A percentile compares a stretch with the other conserved stretches of the same genome.
These are phyloP conservation scores for Phytophthora aleatoria DNA, from an alignment of 352 stramenopile species.

Conservation along the genomic window DNA sequence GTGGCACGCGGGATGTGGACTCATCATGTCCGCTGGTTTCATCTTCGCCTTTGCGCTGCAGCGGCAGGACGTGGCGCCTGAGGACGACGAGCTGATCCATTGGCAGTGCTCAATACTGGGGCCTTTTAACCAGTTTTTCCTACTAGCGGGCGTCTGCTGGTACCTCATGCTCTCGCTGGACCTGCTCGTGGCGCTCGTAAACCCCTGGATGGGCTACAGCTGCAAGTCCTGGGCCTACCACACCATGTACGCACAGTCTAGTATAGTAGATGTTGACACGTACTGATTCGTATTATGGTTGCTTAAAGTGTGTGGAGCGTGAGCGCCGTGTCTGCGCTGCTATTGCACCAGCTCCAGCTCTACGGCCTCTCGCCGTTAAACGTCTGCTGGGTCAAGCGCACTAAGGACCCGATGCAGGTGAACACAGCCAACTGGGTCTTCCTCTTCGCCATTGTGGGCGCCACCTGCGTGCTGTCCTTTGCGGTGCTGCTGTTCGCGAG, in stretches of 20 bases:
- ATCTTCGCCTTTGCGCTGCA: constrained; percentile 50
- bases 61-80: constrained; percentile 13
- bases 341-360: constrained; percentile 67
- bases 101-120: constrained; percentile 61
- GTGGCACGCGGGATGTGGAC: constrained; percentile 73
- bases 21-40: constrained; percentile 66
- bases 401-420: constrained; percentile 37
- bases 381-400: constrained; percentile 78
- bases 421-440: constrained; percentile 75
- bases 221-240: constrained; percentile 88
- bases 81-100: constrained; percentile 11
- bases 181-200: constrained; percentile 85
- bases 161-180: constrained; percentile 87
- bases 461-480: constrained; percentile 64
- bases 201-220: constrained; percentile 88
- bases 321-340: constrained; percentile 61
- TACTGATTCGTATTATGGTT: constrained; percentile 8
- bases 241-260: constrained; percentile 48
- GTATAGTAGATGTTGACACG: not conserved
- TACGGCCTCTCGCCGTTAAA: constrained; percentile 75
- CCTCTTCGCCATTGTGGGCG: constrained; percentile 59
- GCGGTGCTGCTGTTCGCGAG: constrained; percentile 81
- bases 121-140: constrained; percentile 83
- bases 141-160: constrained; percentile 68
- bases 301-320: constrained; percentile 67